Evolutionary conservation across 352 stramenopile genomes (phyloP), one percentile per base, ranked within the genome.

Genomic region (Phytophthora syringae): DNA sequence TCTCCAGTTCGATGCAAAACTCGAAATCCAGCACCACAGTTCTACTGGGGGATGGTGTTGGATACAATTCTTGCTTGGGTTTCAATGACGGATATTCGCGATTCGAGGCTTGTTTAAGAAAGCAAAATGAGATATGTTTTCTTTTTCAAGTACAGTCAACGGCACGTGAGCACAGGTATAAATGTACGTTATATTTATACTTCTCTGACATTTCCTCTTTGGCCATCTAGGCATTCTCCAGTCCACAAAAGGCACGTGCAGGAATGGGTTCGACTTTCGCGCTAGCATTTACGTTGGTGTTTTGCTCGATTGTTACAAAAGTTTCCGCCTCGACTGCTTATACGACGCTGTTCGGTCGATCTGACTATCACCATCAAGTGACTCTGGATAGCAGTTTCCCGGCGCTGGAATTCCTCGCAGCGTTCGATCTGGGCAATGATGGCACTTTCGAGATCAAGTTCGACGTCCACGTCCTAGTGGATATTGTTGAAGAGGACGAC

Each of bases 401-500:
- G 0, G 49, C 27, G 7, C 45, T 82, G 6, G 50, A 69, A 13
- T 67, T 71, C 20, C 49, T 90, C 5, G 66, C 77, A 20, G 60
- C 67, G 15, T 84, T 76, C 50, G 61, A 68, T 2, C 43, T 90
- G 11, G 66, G 67, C 3, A 48, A 52, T 5, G 55, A 63, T 11
- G 79, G 73, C 42, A 40, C 59, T 36, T 73, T 73, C 37, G 40
- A 69, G 9, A 34, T 73, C 16, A 37, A 30, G 30, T 43, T 73
- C 2, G 64, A 62, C 20, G 74, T 84, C 30, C 36, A 80, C n/a
- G 71, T 90, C 25, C 45, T 62, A 1, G 30, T 88, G 25, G 54
- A 73, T 13, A 56, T 77, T 3, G 61, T 69, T 0, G 18, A 68
- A 2, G 68, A 70, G 2, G 60, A 64, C 44, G 27, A 52, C n/a